Evolutionary conservation across 2,329 filamentous ascomycete genomes (phyloP).

Genomic region (Keithomyces neogunnii): DNA sequence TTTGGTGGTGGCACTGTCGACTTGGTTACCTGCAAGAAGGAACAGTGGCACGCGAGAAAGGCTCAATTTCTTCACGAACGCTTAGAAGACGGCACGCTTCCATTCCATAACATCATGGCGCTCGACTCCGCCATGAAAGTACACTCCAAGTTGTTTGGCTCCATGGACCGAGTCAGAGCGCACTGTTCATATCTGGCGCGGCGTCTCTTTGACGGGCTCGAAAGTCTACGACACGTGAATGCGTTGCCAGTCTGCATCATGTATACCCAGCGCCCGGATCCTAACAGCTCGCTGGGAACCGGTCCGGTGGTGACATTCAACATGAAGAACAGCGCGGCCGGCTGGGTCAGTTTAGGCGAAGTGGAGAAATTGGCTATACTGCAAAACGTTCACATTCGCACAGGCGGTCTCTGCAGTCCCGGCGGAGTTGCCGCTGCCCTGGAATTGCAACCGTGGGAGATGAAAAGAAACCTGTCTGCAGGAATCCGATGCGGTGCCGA

Average conservation of each 20-base stretch:
- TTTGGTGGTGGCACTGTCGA: conserved; percentile 96
- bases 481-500: conserved; percentile 80
- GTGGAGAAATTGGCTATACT: conserved; percentile 79
- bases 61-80: conserved; percentile 63
- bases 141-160: conserved; percentile 61
- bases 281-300: conserved; percentile 29
- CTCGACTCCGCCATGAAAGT: conserved; percentile 64
- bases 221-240: conserved; percentile 59
- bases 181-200: conserved; percentile 62
- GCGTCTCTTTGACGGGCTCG: conserved; percentile 50
- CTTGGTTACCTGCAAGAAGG: conserved; percentile 64
- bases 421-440: conserved; percentile 72
- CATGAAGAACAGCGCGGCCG: conserved; percentile 56
- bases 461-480: conserved; percentile 74
- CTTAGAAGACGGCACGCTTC: conserved; percentile 85
- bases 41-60: conserved; percentile 79
- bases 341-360: conserved; percentile 74
- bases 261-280: conserved; percentile 38
- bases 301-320: conserved; percentile 85
- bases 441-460: conserved; percentile 68
- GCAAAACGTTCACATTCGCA: conserved; percentile 75
- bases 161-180: conserved; percentile 58
- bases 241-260: conserved; percentile 55
- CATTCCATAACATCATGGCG: conserved; percentile 84
- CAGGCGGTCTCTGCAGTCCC: conserved; percentile 86